Evolutionary conservation across 2,329 filamentous ascomycete genomes (phyloP), one percentile per base, ranked within the genome.

Genomic region (Zasmidium angulare): DNA sequence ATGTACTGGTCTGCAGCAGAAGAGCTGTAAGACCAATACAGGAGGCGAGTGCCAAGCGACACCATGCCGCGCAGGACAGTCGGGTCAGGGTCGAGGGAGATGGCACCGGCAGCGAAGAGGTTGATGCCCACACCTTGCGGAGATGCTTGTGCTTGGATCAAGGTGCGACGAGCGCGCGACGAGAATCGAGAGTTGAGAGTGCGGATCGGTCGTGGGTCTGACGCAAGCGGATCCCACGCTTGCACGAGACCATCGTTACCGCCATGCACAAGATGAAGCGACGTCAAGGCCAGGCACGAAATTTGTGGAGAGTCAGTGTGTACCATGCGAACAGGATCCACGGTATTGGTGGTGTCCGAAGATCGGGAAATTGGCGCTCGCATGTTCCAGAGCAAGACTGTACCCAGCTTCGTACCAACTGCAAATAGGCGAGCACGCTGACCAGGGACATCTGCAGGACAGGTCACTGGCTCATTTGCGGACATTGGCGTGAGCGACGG

Each of bases 11-110:
- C 87, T 0, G 88, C 88, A 10, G 83, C 83, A 22, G 84, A 83
- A n/a, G 92, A 93, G 73, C 90, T 96, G 72, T 96, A 98, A 2
- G 90, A 88, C 95, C 95, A 99, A 74, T 92, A 98, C 12, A 91
- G 89, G 19, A 99, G 78, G 69, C 93, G 89, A 0, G 89, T 90
- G 11, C 95, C 95, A 53, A 96, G 86, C 0, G 93, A 89, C 1
- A 97, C 87, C 61, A 96, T 86, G 4, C 95, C 95, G 36, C 93
- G 88, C 14, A 99, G 83, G 0, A 89, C 81, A 0, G 91, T 93
- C 22, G 95, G 86, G 69, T 98, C 91, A 0, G 93, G 90, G 68
- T 99, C 95, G 1, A 99, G 82, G 62, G 84, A 88, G 55, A 98
- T 89, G 14, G 92, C 91, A 1, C 92, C 88, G 2, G 91, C 91